Percentiles rank a stretch among this genome's conserved stretches.
These are phyloP conservation scores for Nicotiana otophora DNA, from an alignment of 257 asterid genomes.

Conservation along the genomic window DNA sequence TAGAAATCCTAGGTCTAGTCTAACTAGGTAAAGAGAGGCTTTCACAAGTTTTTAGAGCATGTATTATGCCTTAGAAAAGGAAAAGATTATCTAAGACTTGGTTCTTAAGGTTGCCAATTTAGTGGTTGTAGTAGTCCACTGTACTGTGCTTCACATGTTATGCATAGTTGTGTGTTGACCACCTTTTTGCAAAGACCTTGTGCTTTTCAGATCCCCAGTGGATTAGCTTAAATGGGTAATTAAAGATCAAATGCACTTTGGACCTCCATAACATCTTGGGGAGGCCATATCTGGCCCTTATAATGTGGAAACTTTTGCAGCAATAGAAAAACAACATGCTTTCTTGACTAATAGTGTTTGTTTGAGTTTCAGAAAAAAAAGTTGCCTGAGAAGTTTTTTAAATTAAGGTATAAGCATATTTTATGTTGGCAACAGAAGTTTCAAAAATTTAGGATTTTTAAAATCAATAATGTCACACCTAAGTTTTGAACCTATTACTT, in stretches of 20 bases:
- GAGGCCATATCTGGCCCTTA: background rate
- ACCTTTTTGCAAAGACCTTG: background rate
- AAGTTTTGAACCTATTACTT: too few species aligned
- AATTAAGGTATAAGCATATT: too few species aligned
- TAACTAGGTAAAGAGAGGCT: background rate
- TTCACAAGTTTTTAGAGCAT: conserved; percentile 8
- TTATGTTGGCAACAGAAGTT: too few species aligned
- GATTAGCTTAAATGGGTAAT: background rate
- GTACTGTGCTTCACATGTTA: conserved; percentile 22
- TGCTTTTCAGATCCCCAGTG: background rate
- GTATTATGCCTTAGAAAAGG: conserved; percentile 1
- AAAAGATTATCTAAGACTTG: background rate
- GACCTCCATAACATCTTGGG: background rate
- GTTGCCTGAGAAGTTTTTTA: too few species aligned
- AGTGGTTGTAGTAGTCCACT: background rate
- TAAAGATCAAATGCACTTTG: background rate
- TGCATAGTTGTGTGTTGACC: conserved; percentile 20
- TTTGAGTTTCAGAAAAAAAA: too few species aligned
- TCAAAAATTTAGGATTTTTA: too few species aligned
- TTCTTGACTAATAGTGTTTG: background rate
- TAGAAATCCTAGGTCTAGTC: too few species aligned
- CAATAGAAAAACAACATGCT: background rate
- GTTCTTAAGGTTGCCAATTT: background rate
- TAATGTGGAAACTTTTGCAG: background rate
- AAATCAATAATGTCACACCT: too few species aligned